Conservation (phyloP, 768 basidiomycete species). For the Leccinum incarnatum region DNA sequence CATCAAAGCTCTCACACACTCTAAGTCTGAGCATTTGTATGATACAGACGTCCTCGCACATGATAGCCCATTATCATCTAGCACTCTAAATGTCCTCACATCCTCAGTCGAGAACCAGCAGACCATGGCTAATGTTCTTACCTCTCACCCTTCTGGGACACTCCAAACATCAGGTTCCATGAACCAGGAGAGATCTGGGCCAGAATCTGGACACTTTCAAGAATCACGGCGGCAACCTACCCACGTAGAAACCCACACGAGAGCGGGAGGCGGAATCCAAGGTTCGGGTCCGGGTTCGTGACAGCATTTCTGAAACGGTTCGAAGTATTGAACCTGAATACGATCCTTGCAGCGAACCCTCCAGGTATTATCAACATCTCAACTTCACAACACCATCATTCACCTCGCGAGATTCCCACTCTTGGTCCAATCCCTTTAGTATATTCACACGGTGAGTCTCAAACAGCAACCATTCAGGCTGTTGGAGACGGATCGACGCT, state of each 20-base stretch:
- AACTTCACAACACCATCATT: conserved; percentile 4
- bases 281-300: conserved; percentile 14
- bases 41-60: neutral
- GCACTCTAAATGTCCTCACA: neutral
- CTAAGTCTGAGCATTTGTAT: conserved; percentile 5
- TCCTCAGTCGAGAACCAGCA: neutral
- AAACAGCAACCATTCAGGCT: neutral
- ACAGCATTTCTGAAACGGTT: conserved; percentile 1
- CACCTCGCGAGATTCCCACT: neutral
- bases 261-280: conserved; percentile 12
- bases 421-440: neutral
- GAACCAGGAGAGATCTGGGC: conserved; percentile 4
- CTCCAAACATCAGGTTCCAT: neutral
- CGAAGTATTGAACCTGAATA: neutral
- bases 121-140: neutral
- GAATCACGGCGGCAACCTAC: conserved; percentile 6
- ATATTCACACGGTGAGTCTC: conserved; percentile 5
- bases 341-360: conserved; percentile 4
- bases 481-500: neutral
- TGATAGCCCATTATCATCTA: conserved; percentile 3
- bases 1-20: conserved; percentile 6
- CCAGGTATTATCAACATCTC: neutral
- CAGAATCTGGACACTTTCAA: conserved; percentile 1
- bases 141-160: conserved; percentile 9
- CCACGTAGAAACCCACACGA: conserved; percentile 2